A percentile compares a stretch with the other conserved stretches of the same genome.
Conservation (phyloP, 2,329 filamentous ascomycete genomes). For the Talaromyces islandicus region DNA sequence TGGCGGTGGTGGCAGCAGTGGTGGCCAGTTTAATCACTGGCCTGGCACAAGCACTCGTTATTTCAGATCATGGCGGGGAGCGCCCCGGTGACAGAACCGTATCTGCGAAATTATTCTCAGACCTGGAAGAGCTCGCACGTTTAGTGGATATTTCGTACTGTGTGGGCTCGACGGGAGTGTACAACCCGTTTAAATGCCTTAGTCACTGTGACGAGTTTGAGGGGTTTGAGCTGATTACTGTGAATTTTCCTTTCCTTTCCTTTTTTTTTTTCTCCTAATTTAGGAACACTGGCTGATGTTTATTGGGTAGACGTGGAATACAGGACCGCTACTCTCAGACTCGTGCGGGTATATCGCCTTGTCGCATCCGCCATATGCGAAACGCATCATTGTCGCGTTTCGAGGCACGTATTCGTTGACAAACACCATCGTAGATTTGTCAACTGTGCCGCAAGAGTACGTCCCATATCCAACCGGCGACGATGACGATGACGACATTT, state of each 20-base stretch:
- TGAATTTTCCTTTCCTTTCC: not conserved
- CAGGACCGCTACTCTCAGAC: constrained; percentile 77
- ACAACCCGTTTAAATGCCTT: constrained; percentile 75
- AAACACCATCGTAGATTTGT: constrained; percentile 86
- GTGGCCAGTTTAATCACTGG: not conserved
- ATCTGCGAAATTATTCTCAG: constrained; percentile 62
- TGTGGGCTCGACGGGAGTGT: constrained; percentile 76
- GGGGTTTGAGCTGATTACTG: constrained; percentile 66
- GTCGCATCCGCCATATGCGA: constrained; percentile 59
- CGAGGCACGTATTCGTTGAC: constrained; percentile 90
- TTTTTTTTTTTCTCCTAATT: not conserved
- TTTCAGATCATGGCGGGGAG: not conserved
- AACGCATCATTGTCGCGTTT: constrained; percentile 77
- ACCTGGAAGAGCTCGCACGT: constrained; percentile 81
- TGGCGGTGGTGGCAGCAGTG: not conserved
- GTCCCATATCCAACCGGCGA: constrained; percentile 67
- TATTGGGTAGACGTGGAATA: constrained; percentile 69
- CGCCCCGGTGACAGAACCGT: constrained; percentile 28
- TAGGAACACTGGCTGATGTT: not conserved
- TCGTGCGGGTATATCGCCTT: constrained; percentile 91
- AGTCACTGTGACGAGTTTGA: constrained; percentile 83
- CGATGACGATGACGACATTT: constrained; percentile 20
- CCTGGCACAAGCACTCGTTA: not conserved
- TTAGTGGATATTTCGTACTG: constrained; percentile 95
- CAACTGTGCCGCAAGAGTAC: constrained; percentile 83